phyloP scores from a whole-genome alignment of 179 eudicot genomes.

The Spinacia oleracea region DNA sequence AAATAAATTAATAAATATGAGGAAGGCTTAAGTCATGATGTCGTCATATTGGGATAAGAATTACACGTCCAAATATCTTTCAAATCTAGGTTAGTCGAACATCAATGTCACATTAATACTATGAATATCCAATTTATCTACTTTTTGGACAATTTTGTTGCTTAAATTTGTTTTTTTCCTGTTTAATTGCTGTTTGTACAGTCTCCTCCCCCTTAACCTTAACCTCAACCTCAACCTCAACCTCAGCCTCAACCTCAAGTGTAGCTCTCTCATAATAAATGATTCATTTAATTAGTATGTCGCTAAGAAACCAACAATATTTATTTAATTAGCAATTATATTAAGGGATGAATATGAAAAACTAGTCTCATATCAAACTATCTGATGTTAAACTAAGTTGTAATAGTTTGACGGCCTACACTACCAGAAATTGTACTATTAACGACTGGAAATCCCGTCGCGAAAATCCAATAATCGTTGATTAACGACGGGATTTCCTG shows the following conservation, averaged over 20 bases:
- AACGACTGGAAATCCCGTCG: too few species aligned
- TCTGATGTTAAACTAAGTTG: too few species aligned
- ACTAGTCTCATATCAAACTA: too few species aligned
- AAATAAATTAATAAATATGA: too few species aligned
- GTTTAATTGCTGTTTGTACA: slow-evolving; percentile 6
- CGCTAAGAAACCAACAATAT: slow-evolving; percentile 18
- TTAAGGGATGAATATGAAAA: too few species aligned
- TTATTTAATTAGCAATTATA: not conserved
- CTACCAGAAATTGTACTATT: too few species aligned
- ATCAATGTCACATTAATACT: slow-evolving; percentile 16
- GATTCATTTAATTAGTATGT: slow-evolving; percentile 17
- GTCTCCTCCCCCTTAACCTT: not conserved
- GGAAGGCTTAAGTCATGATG: slow-evolving; percentile 2
- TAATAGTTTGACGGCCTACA: too few species aligned
- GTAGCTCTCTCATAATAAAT: not conserved
- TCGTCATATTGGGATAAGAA: slow-evolving; percentile 19
- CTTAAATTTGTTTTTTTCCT: not conserved
- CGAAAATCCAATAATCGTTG: too few species aligned
- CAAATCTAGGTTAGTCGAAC: slow-evolving; percentile 17
- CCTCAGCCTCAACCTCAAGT: not conserved
- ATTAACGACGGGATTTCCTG: too few species aligned
- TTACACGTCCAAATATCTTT: slow-evolving; percentile 3
- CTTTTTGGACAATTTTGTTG: not conserved
- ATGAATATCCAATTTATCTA: slow-evolving; percentile 18
- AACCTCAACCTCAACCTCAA: slow-evolving; percentile 3